Conservation (phyloP, 768 basidiomycete genomes). For the Tylopilus vinaceipallidus region DNA sequence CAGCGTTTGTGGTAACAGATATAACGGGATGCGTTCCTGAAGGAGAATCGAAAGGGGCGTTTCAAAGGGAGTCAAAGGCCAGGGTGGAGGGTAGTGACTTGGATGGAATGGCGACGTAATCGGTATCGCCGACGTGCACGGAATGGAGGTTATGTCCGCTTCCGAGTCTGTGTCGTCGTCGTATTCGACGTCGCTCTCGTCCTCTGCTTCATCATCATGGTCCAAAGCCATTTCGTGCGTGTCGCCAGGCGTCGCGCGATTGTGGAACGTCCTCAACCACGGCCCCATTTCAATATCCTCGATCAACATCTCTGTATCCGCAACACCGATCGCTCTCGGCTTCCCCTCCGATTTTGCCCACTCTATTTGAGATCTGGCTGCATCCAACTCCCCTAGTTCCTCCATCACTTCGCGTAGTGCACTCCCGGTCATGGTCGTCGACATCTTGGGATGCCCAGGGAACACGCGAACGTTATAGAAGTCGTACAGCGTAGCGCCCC, state of each 20-base stretch:
- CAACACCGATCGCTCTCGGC: slow-evolving; percentile 17
- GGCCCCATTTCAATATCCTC: neutral
- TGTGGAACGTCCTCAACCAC: neutral
- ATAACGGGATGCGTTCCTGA: slow-evolving; percentile 33
- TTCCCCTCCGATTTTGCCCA: slow-evolving; percentile 25
- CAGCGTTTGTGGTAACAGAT: slow-evolving; percentile 40
- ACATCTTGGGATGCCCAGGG: neutral
- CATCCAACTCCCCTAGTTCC: slow-evolving; percentile 16
- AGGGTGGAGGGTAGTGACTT: slow-evolving; percentile 38
- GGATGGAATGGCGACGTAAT: slow-evolving; percentile 31
- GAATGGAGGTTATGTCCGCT: neutral
- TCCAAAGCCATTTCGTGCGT: neutral
- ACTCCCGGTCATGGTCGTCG: slow-evolving; percentile 20
- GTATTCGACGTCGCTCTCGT: neutral
- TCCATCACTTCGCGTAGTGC: slow-evolving; percentile 11
- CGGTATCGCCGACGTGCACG: slow-evolving; percentile 8
- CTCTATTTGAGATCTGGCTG: slow-evolving; percentile 13
- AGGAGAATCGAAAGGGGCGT: slow-evolving; percentile 22
- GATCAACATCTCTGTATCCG: slow-evolving; percentile 18
- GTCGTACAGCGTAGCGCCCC: slow-evolving; percentile 31
- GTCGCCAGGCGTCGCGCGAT: slow-evolving; percentile 1
- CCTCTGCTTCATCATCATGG: neutral
- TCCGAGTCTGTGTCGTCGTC: neutral
- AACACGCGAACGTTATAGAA: slow-evolving; percentile 15
- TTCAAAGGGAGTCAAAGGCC: slow-evolving; percentile 41